Percentiles rank a stretch among this genome's conserved stretches.
Evolutionary conservation across 345 rosid genomes (phyloP).

Genomic region (Dipteronia dyeriana): DNA sequence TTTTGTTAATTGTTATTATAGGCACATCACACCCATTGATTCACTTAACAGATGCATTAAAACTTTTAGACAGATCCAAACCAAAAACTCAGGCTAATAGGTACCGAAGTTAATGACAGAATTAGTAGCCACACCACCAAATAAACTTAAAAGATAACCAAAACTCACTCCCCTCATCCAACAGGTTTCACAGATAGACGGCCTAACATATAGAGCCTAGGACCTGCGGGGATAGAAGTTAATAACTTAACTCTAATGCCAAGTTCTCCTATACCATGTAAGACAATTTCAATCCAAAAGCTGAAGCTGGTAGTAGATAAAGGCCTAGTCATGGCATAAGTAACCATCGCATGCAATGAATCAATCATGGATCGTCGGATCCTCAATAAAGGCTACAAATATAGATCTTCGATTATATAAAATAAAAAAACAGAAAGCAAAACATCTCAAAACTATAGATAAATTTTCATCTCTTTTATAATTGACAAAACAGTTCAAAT

Average conservation of each 20-base stretch:
- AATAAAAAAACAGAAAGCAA: background rate
- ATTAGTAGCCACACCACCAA: background rate
- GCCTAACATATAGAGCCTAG: background rate
- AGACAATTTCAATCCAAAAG: background rate
- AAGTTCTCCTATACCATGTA: background rate
- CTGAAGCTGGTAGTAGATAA: background rate
- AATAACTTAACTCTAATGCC: no score
- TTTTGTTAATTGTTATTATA: slow-evolving; percentile 1
- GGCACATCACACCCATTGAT: background rate
- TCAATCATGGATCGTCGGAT: background rate
- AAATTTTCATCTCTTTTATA: background rate
- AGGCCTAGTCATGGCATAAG: background rate
- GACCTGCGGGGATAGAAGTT: background rate
- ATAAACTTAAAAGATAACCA: background rate
- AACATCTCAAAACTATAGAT: background rate
- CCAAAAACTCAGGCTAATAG: background rate
- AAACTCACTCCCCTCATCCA: background rate
- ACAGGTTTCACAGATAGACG: background rate
- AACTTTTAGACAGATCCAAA: background rate
- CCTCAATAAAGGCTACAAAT: background rate
- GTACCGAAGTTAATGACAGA: background rate
- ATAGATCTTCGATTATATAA: background rate
- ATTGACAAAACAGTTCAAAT: background rate
- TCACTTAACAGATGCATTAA: background rate
- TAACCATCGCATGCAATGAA: background rate